Evolutionary conservation across 169 alveolate genomes (phyloP).

Genomic region (Plasmodium vivax): DNA sequence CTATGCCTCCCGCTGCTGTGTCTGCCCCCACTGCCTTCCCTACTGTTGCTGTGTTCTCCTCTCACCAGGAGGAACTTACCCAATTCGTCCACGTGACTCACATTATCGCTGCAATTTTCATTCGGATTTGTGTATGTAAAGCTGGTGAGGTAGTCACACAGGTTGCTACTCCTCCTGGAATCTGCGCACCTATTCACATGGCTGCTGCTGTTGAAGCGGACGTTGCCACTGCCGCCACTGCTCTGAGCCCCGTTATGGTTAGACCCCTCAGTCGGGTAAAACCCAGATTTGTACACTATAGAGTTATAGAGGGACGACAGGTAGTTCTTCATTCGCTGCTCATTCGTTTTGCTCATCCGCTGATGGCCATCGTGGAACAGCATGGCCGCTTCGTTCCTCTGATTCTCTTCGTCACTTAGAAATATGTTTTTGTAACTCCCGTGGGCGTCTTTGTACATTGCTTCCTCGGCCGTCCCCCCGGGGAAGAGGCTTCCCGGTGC

Average conservation of each 20-base stretch:
- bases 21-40: not conserved
- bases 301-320: slow-evolving; percentile 10
- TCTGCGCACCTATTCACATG: not conserved
- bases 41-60: not conserved
- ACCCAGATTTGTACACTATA: not conserved
- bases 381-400: not conserved
- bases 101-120: slow-evolving; percentile 14
- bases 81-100: slow-evolving; percentile 28
- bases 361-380: not conserved
- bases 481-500: not conserved
- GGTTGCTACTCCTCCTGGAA: not conserved
- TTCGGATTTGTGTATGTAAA: slow-evolving; percentile 17
- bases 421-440: not conserved
- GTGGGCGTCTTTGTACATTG: not conserved
- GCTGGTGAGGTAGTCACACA: not conserved
- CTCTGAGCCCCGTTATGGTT: not conserved
- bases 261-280: not conserved
- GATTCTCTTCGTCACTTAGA: not conserved
- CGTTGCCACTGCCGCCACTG: not conserved
- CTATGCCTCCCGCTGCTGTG: not conserved
- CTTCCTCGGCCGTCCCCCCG: not conserved
- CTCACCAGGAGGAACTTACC: slow-evolving; percentile 30
- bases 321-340: not conserved
- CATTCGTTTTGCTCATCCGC: not conserved
- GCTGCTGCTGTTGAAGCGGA: not conserved